Evolutionary conservation across 805 yeast species (phyloP), one percentile per base, ranked within the genome.

Genomic region (Maudiozyma barnettii): DNA sequence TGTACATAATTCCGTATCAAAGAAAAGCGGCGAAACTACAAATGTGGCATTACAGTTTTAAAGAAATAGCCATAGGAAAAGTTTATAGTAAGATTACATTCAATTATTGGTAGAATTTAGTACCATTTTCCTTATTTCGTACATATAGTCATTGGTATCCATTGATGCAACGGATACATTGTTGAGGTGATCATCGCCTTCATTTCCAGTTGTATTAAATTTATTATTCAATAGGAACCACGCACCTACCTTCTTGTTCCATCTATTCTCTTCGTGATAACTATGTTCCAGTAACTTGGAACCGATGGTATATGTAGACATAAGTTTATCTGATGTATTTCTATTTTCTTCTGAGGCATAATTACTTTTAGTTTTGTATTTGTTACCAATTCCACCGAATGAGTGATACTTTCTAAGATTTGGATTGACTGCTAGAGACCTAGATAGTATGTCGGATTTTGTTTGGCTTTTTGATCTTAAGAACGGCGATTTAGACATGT

Each of bases 61-160:
- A 3, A 4, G 30, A 26, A 26, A 33, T 33, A 14, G 18, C 36
- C 18, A 14, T 16, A 33, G 16, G 16, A 33, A 33, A 14, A 33
- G n/a, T n/a, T n/a, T n/a, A 33, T n/a, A 14, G 18, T 8, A 14
- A 13, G 36, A 5, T 8, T 33, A 10, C 5, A 13, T 45, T 44
- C 30, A 57, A 26, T 54, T 54, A 26, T 63, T 53, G 13, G 66
- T 58, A 2, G 68, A 64, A 43, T 57, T 62, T 23, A 63, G 42
- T 12, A 64, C 68, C 68, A 64, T 64, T 31, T 59, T 61, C 44
- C 68, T 52, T 9, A 64, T 64, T 44, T 62, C 68, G 35, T 61
- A 63, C 67, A 61, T 61, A 49, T 52, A 58, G 19, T 59, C 57
- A 33, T 55, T 56, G 36, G 48, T 52, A 30, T 57, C 53, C 29